Evolutionary conservation across 257 asterid genomes (phyloP), one percentile per base, ranked within the genome.

Genomic region (Penstemon eatonii): DNA sequence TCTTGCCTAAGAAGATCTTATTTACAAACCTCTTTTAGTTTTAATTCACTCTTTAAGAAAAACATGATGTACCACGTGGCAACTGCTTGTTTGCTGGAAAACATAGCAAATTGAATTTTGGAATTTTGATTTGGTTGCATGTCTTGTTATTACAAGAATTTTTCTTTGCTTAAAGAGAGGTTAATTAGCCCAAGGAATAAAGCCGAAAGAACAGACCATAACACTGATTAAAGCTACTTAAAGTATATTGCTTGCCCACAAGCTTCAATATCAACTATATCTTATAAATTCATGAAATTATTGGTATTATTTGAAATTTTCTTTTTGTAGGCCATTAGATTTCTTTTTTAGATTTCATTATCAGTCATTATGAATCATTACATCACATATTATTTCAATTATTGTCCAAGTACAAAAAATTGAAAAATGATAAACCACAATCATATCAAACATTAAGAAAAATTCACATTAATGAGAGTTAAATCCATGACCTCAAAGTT

Each of bases 91-190:
- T 75, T 58, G 76, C 55, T 56, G 3, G 51, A 71, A 62, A 54
- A 8, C 18, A 38, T 39, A 7, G 5, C 52, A 7, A 12, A 3
- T 33, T 56, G 63, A 65, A 54, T 39, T 50, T 60, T 39, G 51
- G 55, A 61, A 63, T 51, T 38, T 62, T 45, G 38, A 4, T 36
- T 50, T 38, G 5, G 52, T 47, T 43, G n/a, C 11, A 75, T 76
- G 79, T 78, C 78, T 59, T 82, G 73, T 74, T 64, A 76, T 74
- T 72, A 82, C 79, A 65, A 79, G 89, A 74, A 76, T 79, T 68
- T 82, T 73, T 76, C 86, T 84, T 86, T 86, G 86, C 86, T 84
- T 83, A 78, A 79, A 77, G 85, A 79, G 80, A 67, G 75, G 81
- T 80, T 15, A 15, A 15, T 15, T 78, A 76, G 81, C 76, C 81